Percentiles rank a stretch among this genome's conserved stretches.
Conservation (phyloP, 2,329 filamentous ascomycete genomes). For the Phyllosticta citriasiana region DNA sequence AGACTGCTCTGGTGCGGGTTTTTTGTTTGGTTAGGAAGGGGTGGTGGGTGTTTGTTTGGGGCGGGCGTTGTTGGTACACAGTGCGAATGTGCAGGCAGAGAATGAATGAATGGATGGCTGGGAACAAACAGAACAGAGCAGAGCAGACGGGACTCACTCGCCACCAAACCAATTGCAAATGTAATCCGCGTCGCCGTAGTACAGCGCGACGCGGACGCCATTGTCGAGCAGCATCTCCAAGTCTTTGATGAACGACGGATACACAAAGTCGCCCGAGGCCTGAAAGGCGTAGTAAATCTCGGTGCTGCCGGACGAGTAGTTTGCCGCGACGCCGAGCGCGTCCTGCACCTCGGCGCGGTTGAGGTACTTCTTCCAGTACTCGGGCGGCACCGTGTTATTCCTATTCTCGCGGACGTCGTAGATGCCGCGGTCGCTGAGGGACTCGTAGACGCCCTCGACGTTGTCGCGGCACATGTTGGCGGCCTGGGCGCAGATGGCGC, state of each 20-base stretch:
- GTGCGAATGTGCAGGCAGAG: no score
- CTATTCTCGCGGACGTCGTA: slow-evolving; percentile 45
- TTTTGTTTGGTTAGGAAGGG: background rate
- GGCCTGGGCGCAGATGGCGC: slow-evolving; percentile 12
- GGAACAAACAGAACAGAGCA: slow-evolving; percentile 29
- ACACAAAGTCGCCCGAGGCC: slow-evolving; percentile 45
- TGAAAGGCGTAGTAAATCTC: slow-evolving; percentile 42
- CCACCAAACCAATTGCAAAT: slow-evolving; percentile 28
- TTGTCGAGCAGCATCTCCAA: slow-evolving; percentile 31
- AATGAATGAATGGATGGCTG: no score
- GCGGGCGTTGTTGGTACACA: no score
- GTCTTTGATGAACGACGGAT: slow-evolving; percentile 44
- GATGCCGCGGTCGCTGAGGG: slow-evolving; percentile 35
- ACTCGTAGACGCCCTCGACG: slow-evolving; percentile 12
- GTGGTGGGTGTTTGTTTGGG: background rate
- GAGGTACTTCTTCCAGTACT: slow-evolving; percentile 50
- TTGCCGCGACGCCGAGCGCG: slow-evolving; percentile 53
- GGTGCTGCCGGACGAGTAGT: slow-evolving; percentile 44
- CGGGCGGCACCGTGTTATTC: slow-evolving; percentile 43
- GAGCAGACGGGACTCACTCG: slow-evolving; percentile 43
- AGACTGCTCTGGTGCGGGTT: slow-evolving; percentile 32
- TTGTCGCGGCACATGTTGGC: slow-evolving; percentile 32
- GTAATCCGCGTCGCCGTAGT: slow-evolving; percentile 29
- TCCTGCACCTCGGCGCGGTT: slow-evolving; percentile 48
- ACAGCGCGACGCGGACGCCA: slow-evolving; percentile 28